Conservation (phyloP, 225 moss, liverwort and hornwort genomes). For the Ulota crispa region DNA sequence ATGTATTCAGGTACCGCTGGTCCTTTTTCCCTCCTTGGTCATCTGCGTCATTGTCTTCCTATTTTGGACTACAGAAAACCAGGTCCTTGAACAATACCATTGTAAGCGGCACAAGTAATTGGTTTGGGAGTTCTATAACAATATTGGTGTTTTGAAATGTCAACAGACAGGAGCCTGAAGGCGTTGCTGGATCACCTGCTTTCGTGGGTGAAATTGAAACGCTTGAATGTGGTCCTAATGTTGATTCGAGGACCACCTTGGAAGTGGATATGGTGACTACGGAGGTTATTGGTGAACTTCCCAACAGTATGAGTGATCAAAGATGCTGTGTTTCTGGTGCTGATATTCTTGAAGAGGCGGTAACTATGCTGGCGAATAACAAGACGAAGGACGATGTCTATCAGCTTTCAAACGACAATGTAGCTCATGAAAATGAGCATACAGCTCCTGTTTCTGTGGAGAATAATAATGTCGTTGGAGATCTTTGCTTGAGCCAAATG, state of each 20-base stretch:
- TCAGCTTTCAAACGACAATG: conserved; percentile 8
- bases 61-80: not conserved
- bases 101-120: not conserved
- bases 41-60: not conserved
- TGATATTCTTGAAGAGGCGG: conserved; percentile 16
- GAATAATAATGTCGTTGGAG: conserved; percentile 12
- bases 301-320: not conserved
- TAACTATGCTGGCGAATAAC: too few relatives aligned
- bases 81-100: not conserved
- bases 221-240: conserved; percentile 9
- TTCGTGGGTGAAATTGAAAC: conserved; percentile 11
- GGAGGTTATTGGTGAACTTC: conserved; percentile 23
- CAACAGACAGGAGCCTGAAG: conserved; percentile 36
- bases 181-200: conserved; percentile 22
- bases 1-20: conserved; percentile 32
- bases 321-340: not conserved
- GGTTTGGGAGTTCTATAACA: conserved; percentile 4
- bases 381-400: conserved; percentile 12
- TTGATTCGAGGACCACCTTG: conserved; percentile 16
- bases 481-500: conserved; percentile 9
- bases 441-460: not conserved
- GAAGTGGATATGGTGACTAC: conserved; percentile 16
- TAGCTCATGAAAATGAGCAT: not conserved
- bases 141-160: not conserved
- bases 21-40: not conserved